A percentile compares a stretch with the other conserved stretches of the same genome.
Evolutionary conservation across 495 filamentous ascomycete genomes (phyloP).

Genomic region (Chlorociboria aeruginascens): DNA sequence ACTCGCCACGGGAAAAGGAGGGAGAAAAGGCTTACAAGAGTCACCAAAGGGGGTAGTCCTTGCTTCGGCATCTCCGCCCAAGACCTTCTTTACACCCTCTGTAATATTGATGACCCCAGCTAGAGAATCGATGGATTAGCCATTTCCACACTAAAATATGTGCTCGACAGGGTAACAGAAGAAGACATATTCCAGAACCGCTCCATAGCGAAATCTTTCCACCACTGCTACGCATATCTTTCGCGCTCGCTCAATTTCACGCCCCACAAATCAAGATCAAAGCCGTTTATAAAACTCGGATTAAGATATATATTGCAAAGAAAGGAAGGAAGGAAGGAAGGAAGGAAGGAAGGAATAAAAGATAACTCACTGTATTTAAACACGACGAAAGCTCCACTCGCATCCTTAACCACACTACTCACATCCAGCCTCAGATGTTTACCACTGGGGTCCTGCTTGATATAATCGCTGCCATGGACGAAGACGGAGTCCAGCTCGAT

Average conservation of each 20-base stretch:
- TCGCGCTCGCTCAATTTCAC: no score
- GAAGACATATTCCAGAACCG: no score
- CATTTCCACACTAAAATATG: no score
- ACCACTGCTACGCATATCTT: no score
- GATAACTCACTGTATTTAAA: constrained; percentile 29
- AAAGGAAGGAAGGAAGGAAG: no score
- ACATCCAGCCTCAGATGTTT: constrained; percentile 39
- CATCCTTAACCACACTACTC: constrained; percentile 31
- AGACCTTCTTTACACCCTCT: constrained; percentile 28
- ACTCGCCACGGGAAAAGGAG: not conserved
- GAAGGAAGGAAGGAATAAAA: no score
- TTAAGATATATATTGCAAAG: no score
- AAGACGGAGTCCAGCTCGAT: constrained; percentile 35
- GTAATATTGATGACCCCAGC: constrained; percentile 30
- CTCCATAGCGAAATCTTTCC: no score
- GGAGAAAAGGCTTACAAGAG: constrained; percentile 28
- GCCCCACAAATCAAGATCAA: no score
- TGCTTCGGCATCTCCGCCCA: constrained; percentile 29
- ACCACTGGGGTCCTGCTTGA: constrained; percentile 35
- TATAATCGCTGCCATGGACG: constrained; percentile 39
- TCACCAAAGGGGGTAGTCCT: constrained; percentile 43
- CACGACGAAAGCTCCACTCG: constrained; percentile 27
- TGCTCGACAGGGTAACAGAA: no score
- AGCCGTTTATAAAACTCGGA: no score
- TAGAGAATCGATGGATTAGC: no score